A percentile compares a stretch with the other conserved stretches of the same genome.
Evolutionary conservation across 306 rosid genomes (phyloP).

Genomic region (Elaeagnus macrophylla): DNA sequence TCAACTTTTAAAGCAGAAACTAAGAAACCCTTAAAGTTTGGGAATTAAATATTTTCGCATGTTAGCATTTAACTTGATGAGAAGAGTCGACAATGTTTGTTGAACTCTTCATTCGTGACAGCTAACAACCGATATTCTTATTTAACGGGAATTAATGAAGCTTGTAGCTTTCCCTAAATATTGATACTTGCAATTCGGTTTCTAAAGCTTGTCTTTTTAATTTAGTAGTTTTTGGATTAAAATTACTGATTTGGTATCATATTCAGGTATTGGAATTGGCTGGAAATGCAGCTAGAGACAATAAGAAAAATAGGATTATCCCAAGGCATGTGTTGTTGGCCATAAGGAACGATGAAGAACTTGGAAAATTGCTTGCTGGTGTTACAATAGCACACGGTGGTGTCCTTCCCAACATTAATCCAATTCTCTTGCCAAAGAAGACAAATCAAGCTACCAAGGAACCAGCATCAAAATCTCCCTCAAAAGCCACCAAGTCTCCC

Average conservation of each 20-base stretch:
- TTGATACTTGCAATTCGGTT: not conserved
- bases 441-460: conserved; percentile 34
- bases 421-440: conserved; percentile 67
- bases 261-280: conserved; percentile 75
- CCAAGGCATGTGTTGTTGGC: conserved; percentile 72
- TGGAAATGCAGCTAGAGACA: conserved; percentile 88
- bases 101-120: no score
- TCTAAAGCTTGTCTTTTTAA: no score
- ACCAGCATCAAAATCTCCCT: conserved; percentile 41
- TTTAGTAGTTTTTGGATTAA: not conserved
- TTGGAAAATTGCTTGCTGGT: conserved; percentile 72
- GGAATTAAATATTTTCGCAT: no score
- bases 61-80: no score
- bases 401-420: conserved; percentile 80
- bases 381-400: conserved; percentile 85
- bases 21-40: no score
- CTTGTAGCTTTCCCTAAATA: no score
- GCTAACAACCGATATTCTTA: no score
- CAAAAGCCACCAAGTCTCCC: conserved; percentile 60
- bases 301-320: conserved; percentile 68
- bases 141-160: no score
- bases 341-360: conserved; percentile 76
- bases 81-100: no score
- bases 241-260: not conserved
- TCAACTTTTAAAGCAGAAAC: no score